Conservation (phyloP, 106 monocot species). For the Acorus gramineus region DNA sequence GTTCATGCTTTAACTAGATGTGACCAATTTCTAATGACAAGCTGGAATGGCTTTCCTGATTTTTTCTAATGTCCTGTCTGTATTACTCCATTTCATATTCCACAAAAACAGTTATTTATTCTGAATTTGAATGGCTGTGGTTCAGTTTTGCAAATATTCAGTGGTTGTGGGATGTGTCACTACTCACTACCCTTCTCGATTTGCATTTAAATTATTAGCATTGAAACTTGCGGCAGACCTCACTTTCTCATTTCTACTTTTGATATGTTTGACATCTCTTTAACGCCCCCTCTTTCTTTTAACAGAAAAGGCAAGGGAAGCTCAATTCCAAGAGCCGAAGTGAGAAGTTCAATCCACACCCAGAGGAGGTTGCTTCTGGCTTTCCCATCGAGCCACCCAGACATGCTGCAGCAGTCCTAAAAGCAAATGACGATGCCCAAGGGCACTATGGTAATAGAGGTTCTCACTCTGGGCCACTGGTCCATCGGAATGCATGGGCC, state of each 20-base stretch:
- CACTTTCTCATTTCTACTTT: too few species aligned
- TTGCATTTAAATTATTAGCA: too few species aligned
- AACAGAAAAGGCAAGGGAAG: constrained; percentile 69
- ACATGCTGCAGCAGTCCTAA: constrained; percentile 16
- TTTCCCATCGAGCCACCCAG: constrained; percentile 79
- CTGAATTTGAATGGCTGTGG: too few species aligned
- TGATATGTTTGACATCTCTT: background rate
- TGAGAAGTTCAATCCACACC: constrained; percentile 63
- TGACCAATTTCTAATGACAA: too few species aligned
- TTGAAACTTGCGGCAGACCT: too few species aligned
- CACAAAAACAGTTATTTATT: too few species aligned
- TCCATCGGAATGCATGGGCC: constrained; percentile 37
- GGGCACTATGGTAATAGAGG: constrained; percentile 35
- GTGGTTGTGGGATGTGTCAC: background rate
- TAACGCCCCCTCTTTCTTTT: background rate
- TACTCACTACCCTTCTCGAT: background rate
- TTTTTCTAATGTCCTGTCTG: too few species aligned
- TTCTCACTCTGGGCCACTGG: constrained; percentile 90
- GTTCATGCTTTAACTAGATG: too few species aligned
- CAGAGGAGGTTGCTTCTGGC: constrained; percentile 71
- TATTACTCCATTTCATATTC: too few species aligned
- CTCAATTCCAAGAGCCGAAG: constrained; percentile 60
- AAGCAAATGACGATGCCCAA: constrained; percentile 34
- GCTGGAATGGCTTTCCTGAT: too few species aligned
- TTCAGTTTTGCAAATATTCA: background rate